Evolutionary conservation across 2,329 filamentous ascomycete genomes (phyloP), one percentile per base, ranked within the genome.

Genomic region (Alternaria gaisen): DNA sequence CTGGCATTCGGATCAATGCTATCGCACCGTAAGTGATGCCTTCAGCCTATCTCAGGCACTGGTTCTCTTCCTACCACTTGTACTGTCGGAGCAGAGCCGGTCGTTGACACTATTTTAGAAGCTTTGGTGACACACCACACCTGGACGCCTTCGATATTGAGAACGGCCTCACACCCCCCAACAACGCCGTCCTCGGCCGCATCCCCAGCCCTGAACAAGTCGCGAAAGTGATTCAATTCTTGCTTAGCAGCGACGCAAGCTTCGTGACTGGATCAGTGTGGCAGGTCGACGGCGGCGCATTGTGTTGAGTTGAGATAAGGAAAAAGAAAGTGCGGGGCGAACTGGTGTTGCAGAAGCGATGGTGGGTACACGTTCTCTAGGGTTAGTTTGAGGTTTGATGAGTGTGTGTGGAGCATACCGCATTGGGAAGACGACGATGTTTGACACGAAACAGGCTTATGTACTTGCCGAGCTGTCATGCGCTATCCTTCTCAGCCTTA

Each of bases 21-120:
- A 72, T 83, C 65, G 80, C 78, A 20, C 81, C 80, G 79, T 80
- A 65, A 75, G 78, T 77, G 46, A 9, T 22, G 9, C 28, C 5
- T 34, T 54, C 41, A 50, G 18, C 32, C 18, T 20, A 41, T 34
- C 47, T 18, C 20, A 26, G n/a, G 16, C 43, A 54, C 28, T 28
- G 34, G 30, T 42, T 43, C 36, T 30, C 10, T 32, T 43, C 34
- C 44, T 32, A 11, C 41, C 46, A 24, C 20, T 48, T 3, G 46
- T 36, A 16, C 30, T 22, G 9, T 22, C 22, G 20, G 46, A 34
- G 44, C 18, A 48, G 30, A 48, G 46, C 46, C 30, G 46, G 18
- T 48, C 18, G 34, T 44, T 47, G 32, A 47, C 36, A 20, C 50
- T 46, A 48, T 20, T 24, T 26, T 48, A 67, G 68, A 26, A 60